Evolutionary conservation across 2,329 filamentous ascomycete genomes (phyloP), one percentile per base, ranked within the genome.

Genomic region (Calonectria crousiana): DNA sequence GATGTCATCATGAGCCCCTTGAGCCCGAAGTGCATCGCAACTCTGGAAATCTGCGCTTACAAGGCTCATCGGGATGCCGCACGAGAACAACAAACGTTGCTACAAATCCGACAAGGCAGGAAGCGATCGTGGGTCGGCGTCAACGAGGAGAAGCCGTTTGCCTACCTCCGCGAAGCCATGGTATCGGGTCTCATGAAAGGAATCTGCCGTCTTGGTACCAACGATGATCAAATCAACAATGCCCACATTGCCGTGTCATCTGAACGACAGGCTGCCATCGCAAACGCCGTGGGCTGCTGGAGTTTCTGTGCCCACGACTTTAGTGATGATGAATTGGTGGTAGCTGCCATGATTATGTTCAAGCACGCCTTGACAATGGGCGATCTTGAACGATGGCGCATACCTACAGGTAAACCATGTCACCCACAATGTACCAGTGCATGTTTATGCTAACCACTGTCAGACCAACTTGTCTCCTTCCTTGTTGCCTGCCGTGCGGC

Each of bases 121-220:
- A 97, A 97, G 84, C 91, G 95, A 68, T 98, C 96, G 0, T 98
- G 96, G 96, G 95, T 98, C 52, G 95, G 96, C 32, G 90, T 97
- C 14, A 92, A 95, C 81, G 94, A 96, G 78, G 91, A 95, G 79
- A 94, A 96, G 82, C 95, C 95, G 1, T 98, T 95, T 85, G 93
- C 95, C 20, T 98, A 98, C 85, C 86, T 98, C 69, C 90, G 96
- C 74, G 96, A 98, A 86, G 95, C 94, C 65, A 98, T 98, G 95
- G 96, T 98, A 6, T 97, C 95, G 1, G 93, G 93, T 71, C 89
- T 98, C 72, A 97, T 98, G 94, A 93, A 93, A 80, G 92, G 95
- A 47, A 98, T 98, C 69, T 98, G 96, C 84, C 94, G 93, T 76
- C 91, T 89, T 51, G 82, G 92, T 89, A 86, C 92, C 86, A 81